Evolutionary conservation across 2,329 filamentous ascomycete genomes (phyloP), one percentile per base, ranked within the genome.

Genomic region (Zasmidium angulare): DNA sequence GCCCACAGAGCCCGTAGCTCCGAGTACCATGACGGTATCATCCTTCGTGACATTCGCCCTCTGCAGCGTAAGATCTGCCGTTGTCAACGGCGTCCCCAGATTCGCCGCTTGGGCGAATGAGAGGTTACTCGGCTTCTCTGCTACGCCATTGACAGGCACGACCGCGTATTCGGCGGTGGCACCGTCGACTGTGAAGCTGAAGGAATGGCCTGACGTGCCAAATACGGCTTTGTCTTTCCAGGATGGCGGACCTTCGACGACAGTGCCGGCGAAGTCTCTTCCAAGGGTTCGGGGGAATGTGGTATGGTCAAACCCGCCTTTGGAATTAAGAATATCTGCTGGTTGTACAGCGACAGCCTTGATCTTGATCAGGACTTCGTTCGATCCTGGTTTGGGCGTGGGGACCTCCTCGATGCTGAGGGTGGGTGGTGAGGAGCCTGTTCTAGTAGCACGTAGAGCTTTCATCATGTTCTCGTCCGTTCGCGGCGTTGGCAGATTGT

Each of bases 291-390:
- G 63, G 17, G 71, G 70, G 46, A 62, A 72, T 2, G 58, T 69
- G 1, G 69, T 72, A 23, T 53, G 55, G 21, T 64, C 56, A 43
- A 73, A 73, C 19, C 48, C 46, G 20, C 70, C 71, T 46, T 66
- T 61, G 6, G 63, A 63, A 49, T 74, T 73, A 20, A 72, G 58
- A 43, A 68, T 58, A 59, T 74, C 72, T 40, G 66, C 68, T 17
- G 72, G 70, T 22, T 72, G 64, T 24, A 74, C 67, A 36, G 66
- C 66, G 6, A 71, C 53, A 29, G 71, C 71, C 19, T 48, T 53
- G 50, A 73, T 59, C 52, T 67, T 67, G 50, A 74, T 55, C 14
- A 74, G 58, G 22, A 71, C 58, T 19, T 68, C 46, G 46, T 65
- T 66, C 0, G 63, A 59, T 14, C 58, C 59, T 20, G 64, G 48